These are phyloP conservation scores for Macadamia tetraphylla DNA, from an alignment of 164 flowering plant genomes.

Conservation along the genomic window DNA sequence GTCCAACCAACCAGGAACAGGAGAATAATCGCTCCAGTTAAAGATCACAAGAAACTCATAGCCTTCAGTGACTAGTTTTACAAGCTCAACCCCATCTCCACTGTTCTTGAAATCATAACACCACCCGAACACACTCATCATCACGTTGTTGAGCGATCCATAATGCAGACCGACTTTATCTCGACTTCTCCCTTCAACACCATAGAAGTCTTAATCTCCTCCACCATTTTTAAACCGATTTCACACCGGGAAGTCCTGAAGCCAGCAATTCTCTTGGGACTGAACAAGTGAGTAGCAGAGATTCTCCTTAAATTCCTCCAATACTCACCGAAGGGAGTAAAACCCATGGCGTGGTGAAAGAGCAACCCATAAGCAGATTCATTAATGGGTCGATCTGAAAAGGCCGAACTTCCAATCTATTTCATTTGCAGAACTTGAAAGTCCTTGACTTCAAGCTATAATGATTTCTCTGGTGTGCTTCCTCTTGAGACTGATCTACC, in stretches of 20 bases:
- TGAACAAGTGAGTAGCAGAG: conserved; percentile 48
- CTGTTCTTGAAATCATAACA: conserved; percentile 19
- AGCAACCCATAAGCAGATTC: conserved; percentile 56
- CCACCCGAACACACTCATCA: conserved; percentile 44
- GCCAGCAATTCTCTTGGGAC: conserved; percentile 25
- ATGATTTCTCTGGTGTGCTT: no score
- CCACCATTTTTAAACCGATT: not conserved
- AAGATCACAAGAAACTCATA: conserved; percentile 43
- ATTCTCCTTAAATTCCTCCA: conserved; percentile 58
- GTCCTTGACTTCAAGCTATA: conserved; percentile 14
- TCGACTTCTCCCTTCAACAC: not conserved
- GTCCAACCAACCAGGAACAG: conserved; percentile 31
- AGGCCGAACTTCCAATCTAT: conserved; percentile 25
- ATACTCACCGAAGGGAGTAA: conserved; percentile 57
- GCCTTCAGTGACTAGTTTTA: conserved; percentile 43
- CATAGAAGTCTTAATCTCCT: not conserved
- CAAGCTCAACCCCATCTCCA: conserved; percentile 25
- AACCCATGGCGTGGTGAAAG: conserved; percentile 60
- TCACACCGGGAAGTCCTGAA: not conserved
- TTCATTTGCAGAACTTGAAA: conserved; percentile 16
- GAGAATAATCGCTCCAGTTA: conserved; percentile 44
- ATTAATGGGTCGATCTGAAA: conserved; percentile 55
- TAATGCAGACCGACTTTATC: conserved; percentile 24
- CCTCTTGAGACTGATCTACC: no score
- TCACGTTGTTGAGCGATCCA: conserved; percentile 41